phyloP scores from a whole-genome alignment of 441 rosid species.

The Corymbia citriodora region DNA sequence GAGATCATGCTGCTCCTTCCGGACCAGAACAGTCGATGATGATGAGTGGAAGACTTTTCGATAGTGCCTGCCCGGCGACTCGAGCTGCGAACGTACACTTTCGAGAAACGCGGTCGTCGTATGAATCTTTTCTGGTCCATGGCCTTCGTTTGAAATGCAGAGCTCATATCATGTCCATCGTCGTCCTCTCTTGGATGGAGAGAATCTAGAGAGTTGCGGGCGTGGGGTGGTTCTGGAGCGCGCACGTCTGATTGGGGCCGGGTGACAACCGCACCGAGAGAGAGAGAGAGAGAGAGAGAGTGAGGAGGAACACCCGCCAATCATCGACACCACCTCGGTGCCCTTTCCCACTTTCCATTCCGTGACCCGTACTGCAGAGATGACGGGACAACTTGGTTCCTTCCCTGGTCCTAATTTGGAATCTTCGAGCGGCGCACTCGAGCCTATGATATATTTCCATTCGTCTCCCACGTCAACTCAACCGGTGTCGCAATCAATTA shows the following conservation, averaged over 20 bases:
- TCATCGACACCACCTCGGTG: background rate
- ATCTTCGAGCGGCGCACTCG: background rate
- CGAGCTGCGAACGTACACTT: no score
- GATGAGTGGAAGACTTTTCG: background rate
- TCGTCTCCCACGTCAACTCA: no score
- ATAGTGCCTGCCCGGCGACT: background rate
- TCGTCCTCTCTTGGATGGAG: background rate
- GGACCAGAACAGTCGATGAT: background rate
- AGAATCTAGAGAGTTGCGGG: background rate
- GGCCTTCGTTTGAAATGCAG: background rate
- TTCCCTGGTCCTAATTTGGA: background rate
- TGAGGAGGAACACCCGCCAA: background rate
- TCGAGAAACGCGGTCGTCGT: background rate
- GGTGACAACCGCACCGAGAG: background rate
- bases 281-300: no score
- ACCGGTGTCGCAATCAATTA: no score
- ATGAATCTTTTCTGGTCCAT: background rate
- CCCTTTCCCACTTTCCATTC: background rate
- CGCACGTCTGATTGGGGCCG: background rate
- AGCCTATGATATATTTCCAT: background rate
- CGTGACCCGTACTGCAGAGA: background rate
- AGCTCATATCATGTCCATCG: background rate
- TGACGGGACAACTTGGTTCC: background rate
- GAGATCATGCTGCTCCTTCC: background rate
- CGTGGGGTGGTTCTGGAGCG: background rate